These are phyloP conservation scores for Talaromyces albobiverticillius DNA, from an alignment of 2,329 filamentous ascomycete genomes.

Conservation along the genomic window DNA sequence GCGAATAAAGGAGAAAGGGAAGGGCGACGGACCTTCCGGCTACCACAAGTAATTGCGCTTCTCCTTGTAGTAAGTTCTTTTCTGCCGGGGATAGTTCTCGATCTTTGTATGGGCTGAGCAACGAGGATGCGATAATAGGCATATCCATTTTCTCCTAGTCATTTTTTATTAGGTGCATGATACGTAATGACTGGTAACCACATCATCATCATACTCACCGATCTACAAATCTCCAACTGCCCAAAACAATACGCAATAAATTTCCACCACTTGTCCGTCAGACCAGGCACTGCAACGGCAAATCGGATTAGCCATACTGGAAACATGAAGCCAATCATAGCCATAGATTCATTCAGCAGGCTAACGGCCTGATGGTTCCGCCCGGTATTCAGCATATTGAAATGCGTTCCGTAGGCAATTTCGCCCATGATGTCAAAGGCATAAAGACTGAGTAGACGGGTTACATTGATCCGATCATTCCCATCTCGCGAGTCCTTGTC, in stretches of 20 bases:
- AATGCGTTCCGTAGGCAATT: constrained; percentile 41
- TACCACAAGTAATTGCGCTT: constrained; percentile 26
- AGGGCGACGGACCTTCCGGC: constrained; percentile 23
- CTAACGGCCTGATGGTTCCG: constrained; percentile 26
- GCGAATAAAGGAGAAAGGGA: no score
- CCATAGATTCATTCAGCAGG: constrained; percentile 33
- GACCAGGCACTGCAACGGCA: constrained; percentile 30
- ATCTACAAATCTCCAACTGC: constrained; percentile 29
- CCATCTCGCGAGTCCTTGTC: background rate
- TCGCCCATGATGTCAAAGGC: constrained; percentile 47
- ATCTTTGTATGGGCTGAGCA: constrained; percentile 22
- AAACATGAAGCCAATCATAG: constrained; percentile 12
- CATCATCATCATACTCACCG: background rate
- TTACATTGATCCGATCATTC: constrained; percentile 28
- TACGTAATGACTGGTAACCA: no score
- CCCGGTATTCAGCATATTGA: constrained; percentile 6
- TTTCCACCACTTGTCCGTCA: constrained; percentile 26
- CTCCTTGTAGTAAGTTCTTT: constrained; percentile 22
- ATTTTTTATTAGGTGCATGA: background rate
- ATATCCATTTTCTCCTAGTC: constrained; percentile 15
- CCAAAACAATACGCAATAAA: constrained; percentile 35
- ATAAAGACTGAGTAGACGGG: constrained; percentile 41
- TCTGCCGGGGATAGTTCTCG: constrained; percentile 17
- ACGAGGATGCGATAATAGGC: constrained; percentile 22
- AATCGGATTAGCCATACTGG: constrained; percentile 33